phyloP scores from a whole-genome alignment of 345 rosid genomes.

The Populus tremula region DNA sequence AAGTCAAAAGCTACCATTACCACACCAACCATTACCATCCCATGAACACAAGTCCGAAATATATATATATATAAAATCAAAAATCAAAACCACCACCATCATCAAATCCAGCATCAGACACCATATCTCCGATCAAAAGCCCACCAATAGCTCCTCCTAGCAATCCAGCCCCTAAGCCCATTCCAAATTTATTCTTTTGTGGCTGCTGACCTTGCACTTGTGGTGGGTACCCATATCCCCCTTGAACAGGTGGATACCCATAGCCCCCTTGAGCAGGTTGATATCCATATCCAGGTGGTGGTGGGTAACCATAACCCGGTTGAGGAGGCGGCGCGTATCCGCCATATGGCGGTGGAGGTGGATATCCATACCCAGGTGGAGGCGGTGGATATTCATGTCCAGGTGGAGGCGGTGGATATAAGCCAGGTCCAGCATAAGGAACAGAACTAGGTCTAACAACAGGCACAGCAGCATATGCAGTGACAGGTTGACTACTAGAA shows the following conservation, averaged over 20 bases:
- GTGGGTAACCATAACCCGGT: background rate
- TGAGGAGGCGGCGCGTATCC: conserved; percentile 34
- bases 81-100: conserved; percentile 43
- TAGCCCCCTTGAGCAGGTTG: conserved; percentile 12
- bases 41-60: background rate
- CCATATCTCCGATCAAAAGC: conserved; percentile 63
- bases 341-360: conserved; percentile 27
- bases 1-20: background rate
- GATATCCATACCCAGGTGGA: conserved; percentile 20
- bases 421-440: conserved; percentile 2
- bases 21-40: background rate
- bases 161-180: conserved; percentile 74
- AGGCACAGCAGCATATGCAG: conserved; percentile 15
- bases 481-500: conserved; percentile 1
- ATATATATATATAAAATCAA: background rate
- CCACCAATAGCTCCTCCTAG: conserved; percentile 75
- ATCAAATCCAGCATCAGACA: conserved; percentile 53
- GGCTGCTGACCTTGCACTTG: conserved; percentile 41
- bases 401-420: conserved; percentile 27
- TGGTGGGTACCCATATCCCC: conserved; percentile 12
- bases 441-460: conserved; percentile 11
- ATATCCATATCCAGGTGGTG: no score
- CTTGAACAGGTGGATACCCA: conserved; percentile 36
- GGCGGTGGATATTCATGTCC: conserved; percentile 24
- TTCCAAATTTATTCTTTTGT: conserved; percentile 45